These are phyloP conservation scores for Hansenula sp. DNA, from an alignment of 1,139 yeast genomes.

Conservation along the genomic window DNA sequence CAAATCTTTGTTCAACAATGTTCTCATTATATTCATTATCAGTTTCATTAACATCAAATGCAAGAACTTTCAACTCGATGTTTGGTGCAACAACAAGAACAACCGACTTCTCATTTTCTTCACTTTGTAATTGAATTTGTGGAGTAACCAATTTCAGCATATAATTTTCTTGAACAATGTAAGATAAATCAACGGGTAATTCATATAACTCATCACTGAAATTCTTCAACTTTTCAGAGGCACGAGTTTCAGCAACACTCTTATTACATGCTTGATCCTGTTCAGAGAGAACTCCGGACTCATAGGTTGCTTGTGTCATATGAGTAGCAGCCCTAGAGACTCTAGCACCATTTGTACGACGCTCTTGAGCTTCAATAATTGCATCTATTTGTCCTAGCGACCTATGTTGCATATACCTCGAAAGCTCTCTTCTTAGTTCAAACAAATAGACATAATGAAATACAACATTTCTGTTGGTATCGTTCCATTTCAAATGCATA, in stretches of 20 bases:
- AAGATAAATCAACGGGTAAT: slow-evolving; percentile 31
- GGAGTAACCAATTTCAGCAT: slow-evolving; percentile 76
- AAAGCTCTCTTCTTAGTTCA: slow-evolving; percentile 49
- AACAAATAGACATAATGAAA: slow-evolving; percentile 60
- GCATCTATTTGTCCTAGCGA: slow-evolving; percentile 66
- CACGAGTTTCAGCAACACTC: slow-evolving; percentile 5
- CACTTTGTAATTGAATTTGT: slow-evolving; percentile 77
- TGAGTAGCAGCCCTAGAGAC: background rate
- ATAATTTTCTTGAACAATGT: slow-evolving; percentile 57
- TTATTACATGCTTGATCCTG: background rate
- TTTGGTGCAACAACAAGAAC: slow-evolving; percentile 70
- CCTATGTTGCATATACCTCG: slow-evolving; percentile 56
- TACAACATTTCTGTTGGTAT: slow-evolving; percentile 57
- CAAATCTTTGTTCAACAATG: slow-evolving; percentile 67
- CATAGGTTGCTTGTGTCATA: slow-evolving; percentile 5
- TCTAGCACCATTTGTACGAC: slow-evolving; percentile 7
- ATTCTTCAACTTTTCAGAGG: slow-evolving; percentile 30
- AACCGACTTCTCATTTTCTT: slow-evolving; percentile 58
- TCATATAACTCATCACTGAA: slow-evolving; percentile 53
- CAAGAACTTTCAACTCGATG: slow-evolving; percentile 63
- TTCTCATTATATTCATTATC: slow-evolving; percentile 46
- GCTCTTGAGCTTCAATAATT: slow-evolving; percentile 27
- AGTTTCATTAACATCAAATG: slow-evolving; percentile 42
- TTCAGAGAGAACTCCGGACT: background rate
- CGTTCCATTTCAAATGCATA: slow-evolving; percentile 78